Base-by-base conservation (phyloP, 192 early-diverging fungal genomes). In the Lunasporangiospora selenospora region DNA sequence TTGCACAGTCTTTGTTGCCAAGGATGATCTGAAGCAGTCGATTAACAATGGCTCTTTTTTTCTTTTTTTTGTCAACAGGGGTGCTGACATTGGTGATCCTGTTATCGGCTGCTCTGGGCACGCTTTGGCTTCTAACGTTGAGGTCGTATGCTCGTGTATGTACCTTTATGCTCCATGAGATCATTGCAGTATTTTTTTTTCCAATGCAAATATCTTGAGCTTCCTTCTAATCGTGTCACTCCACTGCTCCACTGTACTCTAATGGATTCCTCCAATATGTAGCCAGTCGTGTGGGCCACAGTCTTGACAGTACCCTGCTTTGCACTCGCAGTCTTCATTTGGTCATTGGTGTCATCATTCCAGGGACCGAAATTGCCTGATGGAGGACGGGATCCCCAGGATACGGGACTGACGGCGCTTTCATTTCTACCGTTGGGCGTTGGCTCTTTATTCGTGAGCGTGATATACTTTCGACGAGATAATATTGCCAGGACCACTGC, bases 241-340 rank as follows among this genome's bases (percentile, higher is more conserved):
- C n/a, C n/a, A n/a, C n/a, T n/a, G n/a, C n/a, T n/a, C n/a, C n/a
- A n/a, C n/a, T n/a, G n/a, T n/a, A n/a, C n/a, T n/a, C n/a, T n/a
- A 37, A 39, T 12, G 23, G 18, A 9, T n/a, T 33, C 21, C 19
- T 24, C 2, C 26, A 10, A 13, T 11, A 2, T 48, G 54, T 58
- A 77, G 67, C 54, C 73, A 48, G 75, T 82, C 16, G 79, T 86
- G 2, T 86, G 82, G 82, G 67, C 71, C 7, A 84, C 80, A 2
- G 61, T 86, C 8, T 51, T 77, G 6, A 44, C 59, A 21, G 77
- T 86, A 4, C 82, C 85, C 13, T 46, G 77, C 13, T 53, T 73
- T 16, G 59, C 77, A 3, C 21, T 77, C 12, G 65, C 38, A 6
- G 75, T 82, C 45, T 84, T 86, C 62, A 44, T 86, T 34, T 86